Percentiles rank a stretch among this genome's conserved stretches.
Evolutionary conservation across 306 rosid genomes (phyloP).

Genomic region (Casuarina cunninghamiana): DNA sequence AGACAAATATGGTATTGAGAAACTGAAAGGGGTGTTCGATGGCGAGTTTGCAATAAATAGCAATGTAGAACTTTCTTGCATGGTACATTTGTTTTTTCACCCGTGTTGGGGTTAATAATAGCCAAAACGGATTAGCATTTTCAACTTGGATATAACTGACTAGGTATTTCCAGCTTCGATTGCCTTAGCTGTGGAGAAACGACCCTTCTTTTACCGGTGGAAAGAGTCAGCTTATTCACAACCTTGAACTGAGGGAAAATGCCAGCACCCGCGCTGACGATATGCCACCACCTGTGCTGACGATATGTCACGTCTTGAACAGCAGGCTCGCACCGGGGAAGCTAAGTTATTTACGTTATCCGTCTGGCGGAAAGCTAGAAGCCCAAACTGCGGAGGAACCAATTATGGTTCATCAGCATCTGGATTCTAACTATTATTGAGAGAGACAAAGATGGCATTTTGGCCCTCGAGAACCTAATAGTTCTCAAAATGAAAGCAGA

Average conservation of each 20-base stretch:
- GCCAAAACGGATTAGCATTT: not conserved
- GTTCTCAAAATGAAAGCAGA: too few relatives aligned
- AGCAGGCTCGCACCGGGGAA: not conserved
- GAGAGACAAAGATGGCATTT: not conserved
- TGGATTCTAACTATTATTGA: not conserved
- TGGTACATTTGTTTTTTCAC: slow-evolving; percentile 14
- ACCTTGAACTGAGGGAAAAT: not conserved
- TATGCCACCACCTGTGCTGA: not conserved
- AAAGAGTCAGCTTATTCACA: slow-evolving; percentile 11
- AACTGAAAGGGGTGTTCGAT: slow-evolving; percentile 21
- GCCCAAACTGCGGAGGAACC: not conserved
- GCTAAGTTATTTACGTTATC: not conserved
- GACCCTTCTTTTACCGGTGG: slow-evolving; percentile 2
- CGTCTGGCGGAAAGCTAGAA: not conserved
- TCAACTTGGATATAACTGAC: not conserved
- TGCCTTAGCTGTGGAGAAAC: not conserved
- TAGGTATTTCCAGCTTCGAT: not conserved
- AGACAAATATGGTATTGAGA: slow-evolving; percentile 1
- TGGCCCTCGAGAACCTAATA: too few relatives aligned
- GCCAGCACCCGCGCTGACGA: not conserved
- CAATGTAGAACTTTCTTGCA: not conserved
- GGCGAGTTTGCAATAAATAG: slow-evolving; percentile 20
- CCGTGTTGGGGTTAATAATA: slow-evolving; percentile 33
- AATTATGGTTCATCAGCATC: not conserved
- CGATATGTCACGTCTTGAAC: not conserved